Base-by-base conservation (phyloP, 495 filamentous ascomycete species). In the Talaromyces thailandensis region DNA sequence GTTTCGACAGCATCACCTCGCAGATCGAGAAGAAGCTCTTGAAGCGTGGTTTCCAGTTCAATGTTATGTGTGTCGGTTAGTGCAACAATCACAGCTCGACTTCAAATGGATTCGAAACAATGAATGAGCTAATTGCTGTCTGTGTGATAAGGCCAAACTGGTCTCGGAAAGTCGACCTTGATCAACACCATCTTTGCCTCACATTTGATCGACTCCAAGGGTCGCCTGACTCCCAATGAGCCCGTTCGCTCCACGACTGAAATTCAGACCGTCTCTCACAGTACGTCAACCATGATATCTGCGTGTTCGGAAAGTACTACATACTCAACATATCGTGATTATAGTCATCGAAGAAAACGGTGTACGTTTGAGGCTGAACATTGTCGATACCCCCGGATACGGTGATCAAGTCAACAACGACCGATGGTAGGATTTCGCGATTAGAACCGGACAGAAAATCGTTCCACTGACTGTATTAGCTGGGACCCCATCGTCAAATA, bases 101-200 rank as follows among this genome's bases (percentile, higher is more conserved):
- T 7, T 7, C 9, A 21, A 9, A 9, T 23, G 11, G 23, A 28
- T 16, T 14, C 11, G 51, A 23, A 52, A 55, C 26, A 29, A 18
- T 24, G 26, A 29, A 18, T 24, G 26, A 57, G 45, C 37, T 55
- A 21, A 55, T 21, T 18, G 43, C 16, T 24, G 51, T 58, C 25
- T 28, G 26, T 55, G 8, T 35, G 26, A 57, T 32, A 61, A 55
- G 94, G 94, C 67, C 94, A 99, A 82, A 99, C 94, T 67, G 94
- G 94, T 66, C 87, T 99, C 64, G 94, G 94, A 75, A 99, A 99
- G 80, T 97, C 93, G 28, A 99, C 94, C 53, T 79, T 99, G 69
- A 96, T 99, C 82, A 99, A 99, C 84, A 99, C 94, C 76, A 98
- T 99, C 84, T 99, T 99, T 80, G 95, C 94, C 66, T 97, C 94